A percentile compares a stretch with the other conserved stretches of the same genome.
phyloP scores from a whole-genome alignment of 2,329 filamentous ascomycete species.

The Drechslera avenae region DNA sequence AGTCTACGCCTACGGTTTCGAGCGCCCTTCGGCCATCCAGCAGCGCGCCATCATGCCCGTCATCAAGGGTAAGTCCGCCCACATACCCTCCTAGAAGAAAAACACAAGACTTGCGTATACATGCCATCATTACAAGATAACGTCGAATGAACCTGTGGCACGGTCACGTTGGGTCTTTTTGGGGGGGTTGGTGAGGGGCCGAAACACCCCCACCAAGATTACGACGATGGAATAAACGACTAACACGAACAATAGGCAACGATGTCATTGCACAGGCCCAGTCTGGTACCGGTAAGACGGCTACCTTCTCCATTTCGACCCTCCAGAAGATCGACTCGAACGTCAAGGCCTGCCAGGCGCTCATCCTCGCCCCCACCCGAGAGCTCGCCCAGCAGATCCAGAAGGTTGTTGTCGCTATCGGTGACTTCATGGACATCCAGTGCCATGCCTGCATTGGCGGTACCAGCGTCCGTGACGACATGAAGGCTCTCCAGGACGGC shows the following conservation, averaged over 20 bases:
- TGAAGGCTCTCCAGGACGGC: constrained; percentile 94
- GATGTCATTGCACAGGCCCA: constrained; percentile 99
- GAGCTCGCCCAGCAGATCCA: constrained; percentile 99
- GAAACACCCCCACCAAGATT: constrained; percentile 3
- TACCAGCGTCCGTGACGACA: constrained; percentile 97
- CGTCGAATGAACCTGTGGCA: too few relatives aligned
- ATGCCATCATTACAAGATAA: too few relatives aligned
- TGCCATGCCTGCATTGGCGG: constrained; percentile 98
- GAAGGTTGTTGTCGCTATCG: constrained; percentile 97
- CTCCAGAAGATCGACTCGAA: constrained; percentile 97
- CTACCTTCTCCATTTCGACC: constrained; percentile 98
- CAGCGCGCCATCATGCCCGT: constrained; percentile 99
- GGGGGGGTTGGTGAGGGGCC: too few relatives aligned
- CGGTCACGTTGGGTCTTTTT: too few relatives aligned
- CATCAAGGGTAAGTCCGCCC: constrained; percentile 81
- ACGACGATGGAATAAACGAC: constrained; percentile 11
- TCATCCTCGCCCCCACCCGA: constrained; percentile 96
- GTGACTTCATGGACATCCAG: constrained; percentile 99
- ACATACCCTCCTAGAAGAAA: not conserved
- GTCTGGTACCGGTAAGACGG: constrained; percentile 99
- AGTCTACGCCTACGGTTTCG: constrained; percentile 99
- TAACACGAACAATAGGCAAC: constrained; percentile 63
- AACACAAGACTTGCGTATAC: too few relatives aligned
- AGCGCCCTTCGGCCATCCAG: constrained; percentile 99
- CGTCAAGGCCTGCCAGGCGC: constrained; percentile 95